Conservation (phyloP, 305 asterid genomes). For the Nicotiana rustica region DNA sequence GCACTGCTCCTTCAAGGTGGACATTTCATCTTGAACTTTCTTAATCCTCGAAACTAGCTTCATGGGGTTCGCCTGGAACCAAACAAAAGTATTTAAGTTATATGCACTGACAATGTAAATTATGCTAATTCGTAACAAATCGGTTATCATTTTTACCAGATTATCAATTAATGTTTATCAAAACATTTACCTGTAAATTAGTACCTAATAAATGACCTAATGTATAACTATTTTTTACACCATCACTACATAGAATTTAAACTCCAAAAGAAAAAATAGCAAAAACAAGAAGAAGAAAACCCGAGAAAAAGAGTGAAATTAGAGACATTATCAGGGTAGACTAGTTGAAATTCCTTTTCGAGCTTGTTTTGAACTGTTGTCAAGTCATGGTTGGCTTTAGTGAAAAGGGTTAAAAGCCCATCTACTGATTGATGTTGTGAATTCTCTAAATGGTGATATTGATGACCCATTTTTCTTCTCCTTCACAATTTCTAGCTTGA, state of each 20-base stretch:
- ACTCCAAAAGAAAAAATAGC: background rate
- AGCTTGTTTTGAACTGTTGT: constrained; percentile 73
- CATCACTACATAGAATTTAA: no score
- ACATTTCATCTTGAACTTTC: constrained; percentile 83
- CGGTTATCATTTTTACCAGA: no score
- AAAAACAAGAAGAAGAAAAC: background rate
- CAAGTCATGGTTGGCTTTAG: constrained; percentile 77
- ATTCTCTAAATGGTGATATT: constrained; percentile 14
- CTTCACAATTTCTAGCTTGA: background rate
- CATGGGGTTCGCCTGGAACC: constrained; percentile 85
- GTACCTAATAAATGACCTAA: no score
- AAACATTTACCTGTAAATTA: no score
- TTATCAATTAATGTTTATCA: no score
- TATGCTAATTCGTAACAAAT: no score
- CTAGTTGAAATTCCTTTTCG: constrained; percentile 73
- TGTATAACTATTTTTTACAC: no score
- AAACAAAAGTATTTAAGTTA: no score
- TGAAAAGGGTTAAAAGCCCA: constrained; percentile 69
- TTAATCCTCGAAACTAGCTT: constrained; percentile 81
- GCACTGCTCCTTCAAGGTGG: constrained; percentile 76
- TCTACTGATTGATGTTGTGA: constrained; percentile 70
- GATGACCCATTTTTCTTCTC: constrained; percentile 53
- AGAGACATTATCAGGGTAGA: constrained; percentile 71
- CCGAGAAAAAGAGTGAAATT: constrained; percentile 11
- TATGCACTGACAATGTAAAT: no score